Conservation (phyloP, 306 rosid species). For the Prunus persica region DNA sequence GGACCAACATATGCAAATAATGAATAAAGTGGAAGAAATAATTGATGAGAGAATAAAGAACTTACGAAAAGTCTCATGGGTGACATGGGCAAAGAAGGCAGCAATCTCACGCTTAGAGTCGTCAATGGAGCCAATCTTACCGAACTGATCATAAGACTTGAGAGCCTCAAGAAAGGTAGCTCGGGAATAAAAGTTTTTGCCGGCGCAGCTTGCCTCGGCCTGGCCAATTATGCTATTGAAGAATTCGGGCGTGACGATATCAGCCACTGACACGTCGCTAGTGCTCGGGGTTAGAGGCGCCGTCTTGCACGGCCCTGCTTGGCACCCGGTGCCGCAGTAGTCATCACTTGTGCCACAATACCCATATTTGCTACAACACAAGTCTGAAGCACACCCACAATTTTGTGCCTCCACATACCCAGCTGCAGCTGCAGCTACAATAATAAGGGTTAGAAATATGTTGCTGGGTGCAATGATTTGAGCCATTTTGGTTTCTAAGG, state of each 20-base stretch:
- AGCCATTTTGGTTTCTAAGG: not conserved
- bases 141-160: slow-evolving; percentile 45
- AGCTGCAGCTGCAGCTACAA: slow-evolving; percentile 9
- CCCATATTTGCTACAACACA: slow-evolving; percentile 65
- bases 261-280: slow-evolving; percentile 39
- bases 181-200: slow-evolving; percentile 57
- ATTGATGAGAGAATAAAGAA: not conserved
- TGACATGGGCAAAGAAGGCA: slow-evolving; percentile 76
- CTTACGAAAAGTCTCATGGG: slow-evolving; percentile 83
- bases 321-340: slow-evolving; percentile 64
- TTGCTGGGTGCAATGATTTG: not conserved
- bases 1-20: not conserved
- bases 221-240: slow-evolving; percentile 48
- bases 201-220: slow-evolving; percentile 51
- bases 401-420: slow-evolving; percentile 29
- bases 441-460: not conserved
- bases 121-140: slow-evolving; percentile 30
- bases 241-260: slow-evolving; percentile 47
- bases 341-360: slow-evolving; percentile 50
- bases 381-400: slow-evolving; percentile 54
- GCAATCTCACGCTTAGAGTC: slow-evolving; percentile 84
- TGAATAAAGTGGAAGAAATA: not conserved
- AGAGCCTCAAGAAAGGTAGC: slow-evolving; percentile 50
- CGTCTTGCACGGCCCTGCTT: slow-evolving; percentile 49
- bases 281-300: slow-evolving; percentile 21